phyloP scores from a whole-genome alignment of 495 filamentous ascomycete species.

The Pyronema omphalodes region DNA sequence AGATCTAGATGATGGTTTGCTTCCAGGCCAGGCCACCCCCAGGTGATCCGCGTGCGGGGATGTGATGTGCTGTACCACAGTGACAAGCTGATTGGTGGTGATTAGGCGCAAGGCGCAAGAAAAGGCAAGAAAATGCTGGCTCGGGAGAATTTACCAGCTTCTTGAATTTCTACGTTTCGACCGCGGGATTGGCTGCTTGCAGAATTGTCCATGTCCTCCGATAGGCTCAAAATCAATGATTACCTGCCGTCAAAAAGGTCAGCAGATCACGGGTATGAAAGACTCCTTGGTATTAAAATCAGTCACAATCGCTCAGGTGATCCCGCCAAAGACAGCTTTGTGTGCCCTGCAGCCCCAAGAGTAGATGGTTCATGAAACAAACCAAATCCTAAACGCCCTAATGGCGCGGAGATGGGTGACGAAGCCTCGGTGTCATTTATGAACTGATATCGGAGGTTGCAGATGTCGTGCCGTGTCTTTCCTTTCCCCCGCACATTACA shows the following conservation, averaged over 20 bases:
- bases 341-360: background rate
- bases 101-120: background rate
- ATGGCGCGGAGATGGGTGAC: background rate
- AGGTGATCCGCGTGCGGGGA: background rate
- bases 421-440: background rate
- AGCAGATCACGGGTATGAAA: background rate
- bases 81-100: background rate
- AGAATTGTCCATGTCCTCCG: background rate
- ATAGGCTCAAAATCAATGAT: background rate
- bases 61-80: background rate
- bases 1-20: background rate
- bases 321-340: background rate
- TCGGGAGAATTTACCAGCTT: too few species aligned
- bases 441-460: background rate
- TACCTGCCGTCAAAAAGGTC: background rate
- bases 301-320: background rate
- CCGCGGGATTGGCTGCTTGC: slow-evolving; percentile 1
- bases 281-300: background rate
- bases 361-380: background rate
- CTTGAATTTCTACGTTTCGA: background rate
- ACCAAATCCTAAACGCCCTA: background rate
- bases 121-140: background rate
- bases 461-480: background rate
- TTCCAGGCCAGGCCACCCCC: background rate
- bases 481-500: background rate